phyloP scores from a whole-genome alignment of 2,329 filamentous ascomycete species.

The Aspergillus caelatus region DNA sequence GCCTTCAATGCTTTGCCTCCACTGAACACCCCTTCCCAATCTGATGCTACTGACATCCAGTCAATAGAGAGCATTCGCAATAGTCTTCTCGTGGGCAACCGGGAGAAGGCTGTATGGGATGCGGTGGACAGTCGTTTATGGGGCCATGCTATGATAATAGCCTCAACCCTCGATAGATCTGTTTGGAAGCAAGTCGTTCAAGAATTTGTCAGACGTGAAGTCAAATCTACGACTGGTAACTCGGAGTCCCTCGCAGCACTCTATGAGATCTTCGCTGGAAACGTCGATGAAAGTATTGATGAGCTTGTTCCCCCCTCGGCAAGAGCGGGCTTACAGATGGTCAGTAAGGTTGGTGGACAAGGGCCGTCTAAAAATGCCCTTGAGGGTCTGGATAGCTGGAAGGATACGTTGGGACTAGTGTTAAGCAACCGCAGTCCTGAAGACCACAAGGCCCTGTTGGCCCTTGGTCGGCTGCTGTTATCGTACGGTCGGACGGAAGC shows the following conservation, averaged over 20 bases:
- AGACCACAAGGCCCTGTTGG: conserved; percentile 75
- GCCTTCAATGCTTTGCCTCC: conserved; percentile 43
- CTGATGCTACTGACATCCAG: conserved; percentile 70
- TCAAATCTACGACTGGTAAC: conserved; percentile 76
- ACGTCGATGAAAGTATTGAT: conserved; percentile 91
- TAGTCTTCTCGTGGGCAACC: conserved; percentile 75
- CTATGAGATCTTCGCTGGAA: conserved; percentile 92
- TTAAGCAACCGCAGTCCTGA: conserved; percentile 83
- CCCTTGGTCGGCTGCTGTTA: conserved; percentile 78
- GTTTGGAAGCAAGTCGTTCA: conserved; percentile 92
- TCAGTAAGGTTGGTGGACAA: conserved; percentile 69
- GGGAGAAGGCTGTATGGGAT: conserved; percentile 89
- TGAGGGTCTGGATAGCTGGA: conserved; percentile 90
- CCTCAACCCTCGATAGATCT: conserved; percentile 71
- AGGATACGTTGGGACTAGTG: conserved; percentile 82
- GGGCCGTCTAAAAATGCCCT: conserved; percentile 71
- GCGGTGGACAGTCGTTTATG: conserved; percentile 92
- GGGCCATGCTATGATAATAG: conserved; percentile 93
- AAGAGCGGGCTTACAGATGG: conserved; percentile 85
- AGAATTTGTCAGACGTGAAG: conserved; percentile 93
- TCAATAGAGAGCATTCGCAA: conserved; percentile 73
- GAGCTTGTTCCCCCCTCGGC: conserved; percentile 93
- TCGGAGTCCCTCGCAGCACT: conserved; percentile 87
- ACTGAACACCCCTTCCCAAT: conserved; percentile 43
- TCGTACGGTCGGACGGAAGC: conserved; percentile 89